phyloP scores from a whole-genome alignment of 495 filamentous ascomycete genomes.

The Sphaerosporella brunnea region DNA sequence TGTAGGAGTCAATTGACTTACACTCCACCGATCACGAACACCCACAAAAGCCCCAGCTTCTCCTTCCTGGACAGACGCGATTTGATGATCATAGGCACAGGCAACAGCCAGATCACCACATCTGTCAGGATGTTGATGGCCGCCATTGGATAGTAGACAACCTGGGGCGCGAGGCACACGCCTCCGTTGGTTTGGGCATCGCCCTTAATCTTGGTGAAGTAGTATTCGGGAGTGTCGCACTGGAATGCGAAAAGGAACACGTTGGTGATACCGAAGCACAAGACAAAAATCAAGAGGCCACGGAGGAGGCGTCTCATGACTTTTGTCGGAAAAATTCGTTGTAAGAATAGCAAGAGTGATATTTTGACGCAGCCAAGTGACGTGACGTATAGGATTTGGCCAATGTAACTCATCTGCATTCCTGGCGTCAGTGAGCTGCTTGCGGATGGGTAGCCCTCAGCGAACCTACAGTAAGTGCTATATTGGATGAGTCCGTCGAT shows the following conservation, averaged over 20 bases:
- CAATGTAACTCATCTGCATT: constrained; percentile 3
- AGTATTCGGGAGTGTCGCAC: constrained; percentile 7
- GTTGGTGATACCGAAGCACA: constrained; percentile 7
- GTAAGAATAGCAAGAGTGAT: constrained; percentile 4
- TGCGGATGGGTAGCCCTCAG: too few species aligned
- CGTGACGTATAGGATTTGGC: constrained; percentile 6
- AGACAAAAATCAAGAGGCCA: constrained; percentile 4
- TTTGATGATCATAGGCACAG: constrained; percentile 33
- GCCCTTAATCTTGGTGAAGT: constrained; percentile 4
- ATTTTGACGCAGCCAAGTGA: constrained; percentile 5
- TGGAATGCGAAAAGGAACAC: constrained; percentile 6
- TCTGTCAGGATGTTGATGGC: constrained; percentile 38
- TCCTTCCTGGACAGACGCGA: constrained; percentile 29
- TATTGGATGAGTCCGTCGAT: neutral
- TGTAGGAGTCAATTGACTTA: neutral
- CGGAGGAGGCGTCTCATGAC: constrained; percentile 3
- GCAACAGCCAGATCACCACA: constrained; percentile 34
- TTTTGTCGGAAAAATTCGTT: neutral
- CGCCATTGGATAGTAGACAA: constrained; percentile 27
- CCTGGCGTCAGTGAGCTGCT: too few species aligned
- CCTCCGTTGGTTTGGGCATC: neutral
- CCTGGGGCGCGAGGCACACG: constrained; percentile 4
- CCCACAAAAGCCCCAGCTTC: constrained; percentile 28
- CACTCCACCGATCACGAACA: constrained; percentile 30
- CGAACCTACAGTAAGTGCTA: constrained; percentile 3